Percentiles rank a stretch among this genome's conserved stretches.
Conservation (phyloP, 345 rosid species). For the Isatis tinctoria region DNA sequence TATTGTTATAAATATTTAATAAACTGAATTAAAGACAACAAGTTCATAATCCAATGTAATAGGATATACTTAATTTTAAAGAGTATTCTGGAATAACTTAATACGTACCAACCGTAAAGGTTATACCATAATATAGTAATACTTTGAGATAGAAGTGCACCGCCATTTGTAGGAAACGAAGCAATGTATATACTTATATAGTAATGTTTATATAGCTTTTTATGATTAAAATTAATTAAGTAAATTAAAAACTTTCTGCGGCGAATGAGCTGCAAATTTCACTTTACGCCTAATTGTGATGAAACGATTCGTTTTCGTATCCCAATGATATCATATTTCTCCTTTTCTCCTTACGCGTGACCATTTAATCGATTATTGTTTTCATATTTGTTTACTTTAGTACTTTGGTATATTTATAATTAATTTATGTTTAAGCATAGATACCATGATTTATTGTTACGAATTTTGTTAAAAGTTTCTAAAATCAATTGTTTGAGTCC, state of each 20-base stretch:
- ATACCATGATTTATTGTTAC: background rate
- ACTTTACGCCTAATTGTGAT: slow-evolving; percentile 34
- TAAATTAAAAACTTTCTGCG: slow-evolving; percentile 28
- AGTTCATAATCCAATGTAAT: background rate
- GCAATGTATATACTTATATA: background rate
- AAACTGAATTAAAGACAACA: background rate
- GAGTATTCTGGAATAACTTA: background rate
- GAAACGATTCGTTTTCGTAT: slow-evolving; percentile 29
- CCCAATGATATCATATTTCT: slow-evolving; percentile 35
- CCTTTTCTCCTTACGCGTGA: slow-evolving; percentile 46
- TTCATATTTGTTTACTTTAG: background rate
- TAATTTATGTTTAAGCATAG: background rate
- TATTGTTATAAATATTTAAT: background rate
- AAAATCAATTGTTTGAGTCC: background rate
- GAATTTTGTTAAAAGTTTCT: background rate
- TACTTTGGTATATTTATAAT: background rate
- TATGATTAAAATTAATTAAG: background rate
- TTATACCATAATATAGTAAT: slow-evolving; percentile 3
- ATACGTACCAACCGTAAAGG: slow-evolving; percentile 23
- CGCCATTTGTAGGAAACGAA: slow-evolving; percentile 20
- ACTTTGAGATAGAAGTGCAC: slow-evolving; percentile 23
- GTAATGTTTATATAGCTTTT: background rate
- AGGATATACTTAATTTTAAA: background rate
- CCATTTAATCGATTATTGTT: background rate
- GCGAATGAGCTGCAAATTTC: slow-evolving; percentile 34